Base-by-base conservation (phyloP, 2,329 filamentous ascomycete genomes). In the Sphaerulina vaccinii region DNA sequence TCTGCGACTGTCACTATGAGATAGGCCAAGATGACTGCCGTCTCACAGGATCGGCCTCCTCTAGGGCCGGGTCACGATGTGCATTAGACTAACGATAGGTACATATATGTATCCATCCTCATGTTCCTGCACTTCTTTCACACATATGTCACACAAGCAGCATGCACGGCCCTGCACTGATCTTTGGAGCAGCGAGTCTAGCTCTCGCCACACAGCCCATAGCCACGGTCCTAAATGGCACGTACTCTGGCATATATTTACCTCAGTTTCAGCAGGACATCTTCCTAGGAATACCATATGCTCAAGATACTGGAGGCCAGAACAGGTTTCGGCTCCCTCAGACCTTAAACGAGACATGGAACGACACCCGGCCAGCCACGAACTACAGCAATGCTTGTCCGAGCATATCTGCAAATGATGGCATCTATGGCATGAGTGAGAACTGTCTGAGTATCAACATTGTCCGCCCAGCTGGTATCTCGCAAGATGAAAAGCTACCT, bases 381-480 rank as follows among this genome's bases (percentile, higher is more conserved):
- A 47, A 50, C 9, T 60, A 60, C 43, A 54, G 57, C 51, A 36
- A 56, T 40, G 57, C 55, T 6, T 60, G 57, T 48, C 57, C 57
- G 7, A 56, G 57, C 24, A 50, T 48, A 23, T 48, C 41, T 15
- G 33, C 51, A 2, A 37, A 29, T 5, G 57, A 58, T 36, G 49
- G 36, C 21, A 42, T 45, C 4, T 58, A 60, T 37, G 52, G 57
- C 35, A 51, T 60, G 45, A 57, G 57, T 5, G 57, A 85, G 60
- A 78, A 84, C 59, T 86, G 83, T 54, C 71, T 86, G 3, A 82
- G 79, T 39, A 70, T 86, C 54, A 85, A 85, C 57, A 73, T 86
- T 7, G 71, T 86, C 16, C 75, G 82, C 2, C 80, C 81, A 0
- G 65, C 75, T 11, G 75, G 76, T 3, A 62, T 64, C 21, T 66